Conservation (phyloP, 148 eudicot genomes). For the Spergularia bocconei region DNA sequence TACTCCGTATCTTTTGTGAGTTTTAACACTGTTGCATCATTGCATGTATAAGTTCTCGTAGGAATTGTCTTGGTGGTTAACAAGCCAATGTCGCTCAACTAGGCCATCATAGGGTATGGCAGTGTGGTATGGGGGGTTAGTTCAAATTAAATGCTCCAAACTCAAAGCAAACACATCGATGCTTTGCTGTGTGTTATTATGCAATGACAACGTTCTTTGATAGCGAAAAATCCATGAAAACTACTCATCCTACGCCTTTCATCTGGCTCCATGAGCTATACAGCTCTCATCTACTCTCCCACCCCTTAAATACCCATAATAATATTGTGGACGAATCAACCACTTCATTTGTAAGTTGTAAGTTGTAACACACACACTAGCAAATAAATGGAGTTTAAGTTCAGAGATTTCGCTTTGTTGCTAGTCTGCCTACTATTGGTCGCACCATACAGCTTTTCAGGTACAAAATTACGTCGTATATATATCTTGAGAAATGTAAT, state of each 20-base stretch:
- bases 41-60: no score
- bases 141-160: conserved; percentile 25
- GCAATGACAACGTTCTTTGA: conserved; percentile 17
- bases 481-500: no score
- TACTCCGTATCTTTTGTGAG: no score
- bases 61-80: no score
- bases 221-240: conserved; percentile 16
- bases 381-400: conserved; percentile 22
- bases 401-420: neutral
- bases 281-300: neutral
- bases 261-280: neutral
- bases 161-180: conserved; percentile 10
- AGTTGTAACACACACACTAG: neutral
- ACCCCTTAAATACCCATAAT: neutral
- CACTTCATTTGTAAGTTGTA: no score
- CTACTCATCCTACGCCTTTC: neutral
- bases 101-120: no score
- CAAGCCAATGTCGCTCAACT: no score
- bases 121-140: conserved; percentile 18
- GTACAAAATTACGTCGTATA: neutral
- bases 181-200: conserved; percentile 10
- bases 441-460: conserved; percentile 6
- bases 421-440: conserved; percentile 10
- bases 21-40: no score
- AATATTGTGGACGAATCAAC: neutral